These are phyloP conservation scores for Coniosporium apollinis DNA, from an alignment of 495 filamentous ascomycete species.

Conservation along the genomic window DNA sequence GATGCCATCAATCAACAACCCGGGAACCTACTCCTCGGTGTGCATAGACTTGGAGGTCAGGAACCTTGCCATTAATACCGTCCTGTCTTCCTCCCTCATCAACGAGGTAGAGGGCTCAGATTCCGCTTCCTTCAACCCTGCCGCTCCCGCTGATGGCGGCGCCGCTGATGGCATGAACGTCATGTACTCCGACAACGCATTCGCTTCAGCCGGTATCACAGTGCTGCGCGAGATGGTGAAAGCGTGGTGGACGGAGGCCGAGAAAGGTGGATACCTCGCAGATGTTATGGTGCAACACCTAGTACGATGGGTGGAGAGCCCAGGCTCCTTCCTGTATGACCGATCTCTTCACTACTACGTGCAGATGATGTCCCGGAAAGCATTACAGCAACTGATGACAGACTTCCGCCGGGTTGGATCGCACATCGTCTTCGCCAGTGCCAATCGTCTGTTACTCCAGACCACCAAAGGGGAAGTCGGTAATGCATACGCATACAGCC, in stretches of 20 bases:
- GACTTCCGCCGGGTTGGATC: constrained; percentile 94
- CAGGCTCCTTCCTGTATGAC: constrained; percentile 86
- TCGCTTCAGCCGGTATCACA: constrained; percentile 74
- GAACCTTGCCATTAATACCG: constrained; percentile 94
- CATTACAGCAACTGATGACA: constrained; percentile 88
- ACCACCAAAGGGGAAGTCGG: constrained; percentile 94
- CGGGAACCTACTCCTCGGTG: constrained; percentile 85
- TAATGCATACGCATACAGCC: constrained; percentile 89
- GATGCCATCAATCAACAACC: constrained; percentile 86
- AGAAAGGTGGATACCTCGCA: constrained; percentile 44
- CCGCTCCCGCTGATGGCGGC: constrained; percentile 42
- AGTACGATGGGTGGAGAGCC: constrained; percentile 89
- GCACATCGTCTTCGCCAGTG: constrained; percentile 77
- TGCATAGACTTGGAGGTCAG: constrained; percentile 91
- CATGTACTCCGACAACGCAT: constrained; percentile 78
- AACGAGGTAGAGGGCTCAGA: constrained; percentile 89
- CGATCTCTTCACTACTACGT: constrained; percentile 94
- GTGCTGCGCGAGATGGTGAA: constrained; percentile 98
- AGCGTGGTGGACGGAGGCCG: constrained; percentile 90
- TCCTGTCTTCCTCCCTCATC: constrained; percentile 91
- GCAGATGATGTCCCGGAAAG: constrained; percentile 93
- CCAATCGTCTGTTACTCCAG: constrained; percentile 79
- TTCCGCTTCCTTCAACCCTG: constrained; percentile 63
- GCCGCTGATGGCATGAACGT: constrained; percentile 43
- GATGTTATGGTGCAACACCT: constrained; percentile 97